Evolutionary conservation across 192 early-diverging fungal species (phyloP), one percentile per base, ranked within the genome.

Genomic region (Nowakowskiella sp.): DNA sequence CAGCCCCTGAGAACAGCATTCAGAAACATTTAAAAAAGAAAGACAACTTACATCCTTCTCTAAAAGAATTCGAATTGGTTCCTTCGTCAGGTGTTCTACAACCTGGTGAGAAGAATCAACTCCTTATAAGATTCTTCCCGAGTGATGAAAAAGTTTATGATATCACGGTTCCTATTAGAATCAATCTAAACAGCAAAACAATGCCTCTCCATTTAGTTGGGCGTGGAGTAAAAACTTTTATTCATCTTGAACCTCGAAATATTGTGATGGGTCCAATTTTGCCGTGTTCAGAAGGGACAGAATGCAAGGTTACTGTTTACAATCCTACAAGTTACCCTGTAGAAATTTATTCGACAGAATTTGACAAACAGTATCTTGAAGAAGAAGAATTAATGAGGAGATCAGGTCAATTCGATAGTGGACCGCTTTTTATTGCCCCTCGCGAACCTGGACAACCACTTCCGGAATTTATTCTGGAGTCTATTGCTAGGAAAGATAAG

Each of bases 321-420:
- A 81, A 81, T 49, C 69, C 74, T 0, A 77, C 60, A 19, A 56
- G 56, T 36, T 61, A 72, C 31, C 65, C 73, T 1, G 42, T 81
- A 8, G 79, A 81, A 55, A 52, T 81, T 6, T 77, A 58, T 36
- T 70, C 74, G 1, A 23, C 70, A 13, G 74, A 81, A n/a, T 78
- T 72, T 61, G 79, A 81, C 55, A 49, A 71, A 31, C 57, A 69
- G 26, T 80, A 71, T 49, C 44, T 61, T 36, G 70, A 80, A 32
- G 79, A 81, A 39, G 77, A 78, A 49, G 70, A 71, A 23, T 31
- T 74, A 13, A 53, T 81, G 31, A 32, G 58, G 13, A 21, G 66
- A 16, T 44, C 75, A 45, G 70, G 64, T 27, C 53, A 51, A 1
- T 72, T 55, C 36, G 71, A 64, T 10, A 70, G 64, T 36, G 68